Base-by-base conservation (phyloP, 345 rosid genomes). In the Dipteronia dyeriana region DNA sequence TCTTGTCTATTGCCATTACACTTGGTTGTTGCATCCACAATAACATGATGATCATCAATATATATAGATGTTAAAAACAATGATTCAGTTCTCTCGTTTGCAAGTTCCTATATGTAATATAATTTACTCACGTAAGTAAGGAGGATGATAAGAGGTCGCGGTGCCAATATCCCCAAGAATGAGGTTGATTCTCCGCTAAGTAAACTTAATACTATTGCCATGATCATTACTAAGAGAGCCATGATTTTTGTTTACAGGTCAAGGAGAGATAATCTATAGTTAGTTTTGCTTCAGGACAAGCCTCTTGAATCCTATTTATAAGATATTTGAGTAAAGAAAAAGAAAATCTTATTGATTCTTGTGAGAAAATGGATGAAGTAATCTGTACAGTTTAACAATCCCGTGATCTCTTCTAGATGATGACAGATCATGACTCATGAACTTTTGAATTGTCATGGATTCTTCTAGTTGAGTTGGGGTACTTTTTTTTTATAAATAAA, bases 1-100 rank as follows among this genome's bases (percentile, higher is more conserved):
- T 84, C 86, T 76, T 76, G 76, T n/a, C 75, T 43, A 77, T 78
- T 49, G 7, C 86, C 84, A 45, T 78, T 23, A 47, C 84, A 81
- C 59, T 64, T 16, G 1, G 84, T 84, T 29, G 86, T 82, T 81
- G 70, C 64, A 41, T 41, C 0, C 38, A 41, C 45, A 41, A 29
- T 41, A 67, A 59, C 26, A 20, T 16, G n/a, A n/a, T n/a, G 19
- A 53, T 34, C 38, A 16, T 53, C 16, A 14, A 5, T 53, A 45
- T 1, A 10, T 53, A 4, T 4, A 11, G 10, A 10, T 14, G 5
- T 34, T 34, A 34, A 34, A 34, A 34, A 34, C 3, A 4, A 34
- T 0, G 38, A 34, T 6, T 34, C 38, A 34, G 4, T 34, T 34
- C 38, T 34, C 38, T 34, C 4, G 38, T 34, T 34, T 34, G 4